Conservation (phyloP, 305 asterid genomes). For the Solanum hybrid region DNA sequence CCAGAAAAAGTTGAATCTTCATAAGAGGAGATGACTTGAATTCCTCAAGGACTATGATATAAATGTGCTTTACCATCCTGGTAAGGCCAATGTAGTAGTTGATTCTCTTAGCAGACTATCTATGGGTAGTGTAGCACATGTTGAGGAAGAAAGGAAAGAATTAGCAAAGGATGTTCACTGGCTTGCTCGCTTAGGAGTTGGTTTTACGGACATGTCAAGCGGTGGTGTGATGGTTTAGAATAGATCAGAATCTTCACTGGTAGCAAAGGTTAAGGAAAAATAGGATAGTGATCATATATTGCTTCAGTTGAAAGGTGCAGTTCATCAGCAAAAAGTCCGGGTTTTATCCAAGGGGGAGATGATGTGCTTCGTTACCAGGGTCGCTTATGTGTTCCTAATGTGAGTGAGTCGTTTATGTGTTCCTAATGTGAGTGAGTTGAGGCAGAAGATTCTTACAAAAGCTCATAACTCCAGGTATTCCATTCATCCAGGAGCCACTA, state of each 20-base stretch:
- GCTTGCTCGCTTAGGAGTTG: neutral
- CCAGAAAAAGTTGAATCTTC: neutral
- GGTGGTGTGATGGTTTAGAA: neutral
- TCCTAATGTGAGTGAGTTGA: neutral
- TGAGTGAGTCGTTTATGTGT: neutral
- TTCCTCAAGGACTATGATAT: neutral
- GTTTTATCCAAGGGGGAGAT: neutral
- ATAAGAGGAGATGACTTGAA: neutral
- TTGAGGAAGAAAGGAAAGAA: too few relatives aligned
- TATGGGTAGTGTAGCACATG: neutral
- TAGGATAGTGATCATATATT: neutral
- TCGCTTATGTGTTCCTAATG: neutral
- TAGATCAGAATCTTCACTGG: neutral
- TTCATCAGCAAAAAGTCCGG: neutral
- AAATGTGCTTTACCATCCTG: neutral
- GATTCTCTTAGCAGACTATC: neutral
- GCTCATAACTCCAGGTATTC: neutral
- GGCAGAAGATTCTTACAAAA: neutral
- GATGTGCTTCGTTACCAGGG: neutral
- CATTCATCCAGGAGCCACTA: neutral
- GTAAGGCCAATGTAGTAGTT: neutral
- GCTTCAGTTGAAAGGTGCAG: neutral
- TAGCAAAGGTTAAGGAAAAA: neutral
- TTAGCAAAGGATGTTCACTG: neutral
- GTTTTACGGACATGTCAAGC: neutral